These are phyloP conservation scores for Ganoderma lucidum DNA, from an alignment of 1,284 basidiomycete genomes.

Conservation along the genomic window DNA sequence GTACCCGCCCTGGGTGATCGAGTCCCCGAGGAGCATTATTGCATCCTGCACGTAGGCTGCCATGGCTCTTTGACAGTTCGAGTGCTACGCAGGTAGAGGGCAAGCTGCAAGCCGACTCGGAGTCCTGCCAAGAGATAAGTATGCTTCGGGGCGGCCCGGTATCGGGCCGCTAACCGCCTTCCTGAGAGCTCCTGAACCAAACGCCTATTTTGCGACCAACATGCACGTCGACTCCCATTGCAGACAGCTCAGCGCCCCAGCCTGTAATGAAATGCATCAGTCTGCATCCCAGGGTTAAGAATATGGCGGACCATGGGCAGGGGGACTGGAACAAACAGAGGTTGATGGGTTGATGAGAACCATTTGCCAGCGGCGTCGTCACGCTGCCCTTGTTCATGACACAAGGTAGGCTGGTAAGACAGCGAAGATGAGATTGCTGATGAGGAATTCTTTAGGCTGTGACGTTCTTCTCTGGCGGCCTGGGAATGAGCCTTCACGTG, in stretches of 20 bases:
- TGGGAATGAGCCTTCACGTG: not conserved
- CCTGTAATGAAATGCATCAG: no score
- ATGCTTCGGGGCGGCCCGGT: not conserved
- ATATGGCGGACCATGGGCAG: no score
- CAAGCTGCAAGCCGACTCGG: not conserved
- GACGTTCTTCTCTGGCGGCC: not conserved
- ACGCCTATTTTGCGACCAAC: no score
- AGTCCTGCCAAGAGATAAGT: not conserved
- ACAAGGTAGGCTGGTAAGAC: no score
- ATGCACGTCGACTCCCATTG: no score
- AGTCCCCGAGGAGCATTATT: conserved; percentile 81
- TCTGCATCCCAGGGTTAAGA: no score
- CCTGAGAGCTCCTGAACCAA: no score
- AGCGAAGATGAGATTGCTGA: not conserved
- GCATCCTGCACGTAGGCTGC: conserved; percentile 64
- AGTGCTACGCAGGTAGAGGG: not conserved
- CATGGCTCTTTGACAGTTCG: conserved; percentile 47
- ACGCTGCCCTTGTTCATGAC: no score
- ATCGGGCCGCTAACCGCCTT: not conserved
- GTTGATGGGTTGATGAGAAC: no score
- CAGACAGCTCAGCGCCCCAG: no score
- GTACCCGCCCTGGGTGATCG: conserved; percentile 75
- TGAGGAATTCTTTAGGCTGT: not conserved
- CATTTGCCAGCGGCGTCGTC: no score
- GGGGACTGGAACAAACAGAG: no score